Base-by-base conservation (phyloP, 208 protist species). In the Trypanosoma brucei region DNA sequence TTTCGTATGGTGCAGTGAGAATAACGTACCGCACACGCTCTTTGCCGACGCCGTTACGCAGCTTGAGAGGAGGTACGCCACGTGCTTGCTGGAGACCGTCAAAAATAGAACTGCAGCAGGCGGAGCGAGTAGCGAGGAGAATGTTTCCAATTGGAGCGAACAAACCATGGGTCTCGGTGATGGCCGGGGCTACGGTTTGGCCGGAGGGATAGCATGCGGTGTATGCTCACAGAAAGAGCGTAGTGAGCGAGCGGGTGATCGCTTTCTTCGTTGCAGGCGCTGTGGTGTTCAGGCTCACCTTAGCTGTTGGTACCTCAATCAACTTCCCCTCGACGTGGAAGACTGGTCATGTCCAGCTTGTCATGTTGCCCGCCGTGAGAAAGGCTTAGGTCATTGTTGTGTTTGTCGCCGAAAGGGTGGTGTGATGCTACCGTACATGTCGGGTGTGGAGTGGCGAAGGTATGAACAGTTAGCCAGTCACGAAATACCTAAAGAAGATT, bases 21-120 rank as follows among this genome's bases (percentile, higher is more conserved):
- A 87, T 2, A 30, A 51, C 8, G 46, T 88, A 1, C 9, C 61
- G 8, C 63, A 72, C 3, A 68, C 66, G 2, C 64, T 72, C 13
- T 74, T 93, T 42, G 62, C 76, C 60, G 67, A 76, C 2, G 71
- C 68, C 8, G 72, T 93, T 35, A 88, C 83, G 35, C 70, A 70
- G 55, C 55, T 93, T 0, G 86, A 93, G 65, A 84, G 86, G 76
- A 70, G 62, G 4, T 90, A 88, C 53, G 83, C 76, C 3, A 72
- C 66, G 1, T 65, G 68, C 44, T 55, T 91, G n/a, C 46, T 84
- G 3, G 60, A 39, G 5, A 57, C 65, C 2, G 62, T 72, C 1
- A 62, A 30, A n/a, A 54, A 31, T 59, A 59, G 3, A 51, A 50
- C 13, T 13, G 55, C 22, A 55, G 54, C 31, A 46, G 11, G 42